These are phyloP conservation scores for Peronospora farinosa DNA, from an alignment of 352 stramenopile species.

Conservation along the genomic window DNA sequence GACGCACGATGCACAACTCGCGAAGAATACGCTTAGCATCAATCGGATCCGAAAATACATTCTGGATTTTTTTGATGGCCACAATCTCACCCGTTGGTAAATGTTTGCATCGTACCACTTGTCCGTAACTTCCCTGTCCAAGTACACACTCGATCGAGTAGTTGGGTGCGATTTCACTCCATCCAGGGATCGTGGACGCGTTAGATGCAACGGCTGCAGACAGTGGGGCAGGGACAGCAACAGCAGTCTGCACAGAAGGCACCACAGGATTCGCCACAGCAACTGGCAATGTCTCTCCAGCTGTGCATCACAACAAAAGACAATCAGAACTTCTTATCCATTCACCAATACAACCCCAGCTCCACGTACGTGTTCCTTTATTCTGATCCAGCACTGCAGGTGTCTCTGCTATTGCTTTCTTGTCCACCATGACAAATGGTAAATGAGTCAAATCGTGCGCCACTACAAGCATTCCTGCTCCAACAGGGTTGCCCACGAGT, in stretches of 20 bases:
- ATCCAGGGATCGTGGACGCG: slow-evolving; percentile 68
- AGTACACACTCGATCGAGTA: slow-evolving; percentile 85
- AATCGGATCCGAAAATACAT: slow-evolving; percentile 84
- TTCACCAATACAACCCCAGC: neutral
- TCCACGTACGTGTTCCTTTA: slow-evolving; percentile 40
- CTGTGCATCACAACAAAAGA: slow-evolving; percentile 17
- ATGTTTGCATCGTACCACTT: slow-evolving; percentile 85
- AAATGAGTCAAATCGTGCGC: slow-evolving; percentile 59
- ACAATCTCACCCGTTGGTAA: slow-evolving; percentile 83
- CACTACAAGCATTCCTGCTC: slow-evolving; percentile 76
- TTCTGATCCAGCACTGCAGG: slow-evolving; percentile 47
- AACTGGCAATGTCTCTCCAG: slow-evolving; percentile 17
- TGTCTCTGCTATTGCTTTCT: slow-evolving; percentile 43
- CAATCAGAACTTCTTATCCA: slow-evolving; percentile 1
- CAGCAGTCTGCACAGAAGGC: slow-evolving; percentile 15
- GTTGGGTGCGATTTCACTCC: slow-evolving; percentile 73
- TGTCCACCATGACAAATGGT: slow-evolving; percentile 36
- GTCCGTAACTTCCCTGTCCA: slow-evolving; percentile 78
- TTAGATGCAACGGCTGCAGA: slow-evolving; percentile 38
- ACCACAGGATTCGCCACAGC: slow-evolving; percentile 2
- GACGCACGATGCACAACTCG: slow-evolving; percentile 76
- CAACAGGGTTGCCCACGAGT: slow-evolving; percentile 64
- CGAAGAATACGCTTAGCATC: slow-evolving; percentile 83
- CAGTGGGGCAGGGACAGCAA: slow-evolving; percentile 10
- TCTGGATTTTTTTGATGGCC: slow-evolving; percentile 87